A percentile compares a stretch with the other conserved stretches of the same genome.
Evolutionary conservation across 1,139 yeast species (phyloP).

Genomic region (Taphrina confusa): DNA sequence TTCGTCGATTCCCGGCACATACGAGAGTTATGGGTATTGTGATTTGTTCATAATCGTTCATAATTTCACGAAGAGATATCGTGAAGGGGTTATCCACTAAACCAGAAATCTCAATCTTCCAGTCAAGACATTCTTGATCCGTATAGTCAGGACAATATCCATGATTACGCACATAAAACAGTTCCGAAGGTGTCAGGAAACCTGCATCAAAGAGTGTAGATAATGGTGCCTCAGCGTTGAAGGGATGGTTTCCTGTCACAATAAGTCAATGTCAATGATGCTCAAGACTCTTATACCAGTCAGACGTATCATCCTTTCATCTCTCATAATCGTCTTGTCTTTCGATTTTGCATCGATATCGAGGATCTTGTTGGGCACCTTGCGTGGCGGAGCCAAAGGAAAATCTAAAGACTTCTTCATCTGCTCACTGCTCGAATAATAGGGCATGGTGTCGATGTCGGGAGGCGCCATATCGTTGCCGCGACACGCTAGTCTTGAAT

Average conservation of each 20-base stretch:
- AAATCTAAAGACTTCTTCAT: neutral
- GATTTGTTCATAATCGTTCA: constrained; percentile 43
- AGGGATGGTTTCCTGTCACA: constrained; percentile 43
- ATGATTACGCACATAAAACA: constrained; percentile 48
- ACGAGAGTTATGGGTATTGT: constrained; percentile 46
- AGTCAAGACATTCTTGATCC: constrained; percentile 41
- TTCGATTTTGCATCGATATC: constrained; percentile 44
- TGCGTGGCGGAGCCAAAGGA: constrained; percentile 38
- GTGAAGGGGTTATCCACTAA: constrained; percentile 45
- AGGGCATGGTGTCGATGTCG: constrained; percentile 19
- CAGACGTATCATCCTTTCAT: constrained; percentile 45
- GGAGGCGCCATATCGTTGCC: constrained; percentile 33
- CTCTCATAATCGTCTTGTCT: constrained; percentile 45
- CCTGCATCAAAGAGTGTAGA: constrained; percentile 44
- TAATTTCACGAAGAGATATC: constrained; percentile 42
- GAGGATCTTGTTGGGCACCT: constrained; percentile 24
- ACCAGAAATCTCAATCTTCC: constrained; percentile 45
- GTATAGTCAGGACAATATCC: constrained; percentile 45
- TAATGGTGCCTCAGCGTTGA: constrained; percentile 47
- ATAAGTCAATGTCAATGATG: no score
- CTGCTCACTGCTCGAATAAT: neutral
- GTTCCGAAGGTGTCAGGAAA: constrained; percentile 45
- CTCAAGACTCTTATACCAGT: constrained; percentile 43
- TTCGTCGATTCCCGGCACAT: constrained; percentile 48
- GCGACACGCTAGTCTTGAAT: no score